Base-by-base conservation (phyloP, 148 eudicot genomes). In the Camellia lanceoleosa region DNA sequence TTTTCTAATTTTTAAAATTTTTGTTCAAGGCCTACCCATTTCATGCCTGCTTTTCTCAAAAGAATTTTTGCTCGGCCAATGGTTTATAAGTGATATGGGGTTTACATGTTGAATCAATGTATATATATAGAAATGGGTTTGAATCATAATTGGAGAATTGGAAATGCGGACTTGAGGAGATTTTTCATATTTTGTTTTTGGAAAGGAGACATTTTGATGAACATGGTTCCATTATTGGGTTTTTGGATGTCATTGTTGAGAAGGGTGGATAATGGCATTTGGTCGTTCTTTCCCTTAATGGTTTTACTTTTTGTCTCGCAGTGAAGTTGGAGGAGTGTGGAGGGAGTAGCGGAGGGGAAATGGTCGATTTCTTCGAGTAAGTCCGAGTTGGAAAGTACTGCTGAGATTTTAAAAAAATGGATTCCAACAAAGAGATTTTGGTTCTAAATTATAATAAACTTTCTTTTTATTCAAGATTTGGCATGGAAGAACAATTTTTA, bases 341-440 rank as follows among this genome's bases (percentile, higher is more conserved):
- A 79, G 87, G 79, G 65, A 71, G 80, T 82, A 83, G 77, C 54
- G 75, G 84, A 79, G 82, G 59, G 76, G 84, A 81, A 80, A 92
- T 95, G 99, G 93, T 95, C 70, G 94, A 87, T 44, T 84, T n/a
- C n/a, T n/a, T 83, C 84, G 10, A 84, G 84, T 58, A 95, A 91
- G 68, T 83, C 91, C 68, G 87, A 71, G 86, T 42, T 60, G 49
- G 58, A 41, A 3, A 42, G 52, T 16, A 12, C 3, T 20, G 12
- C 49, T 7, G 6, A 76, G 10, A 61, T n/a, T 13, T 20, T 20
- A 12, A 38, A n/a, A n/a, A n/a, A n/a, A 47, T 2, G n/a, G 46
- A 2, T 30, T 23, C 63, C 47, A 3, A 14, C 46, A 12, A 15
- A 73, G 4, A 0, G 14, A 20, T 38, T 10, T 71, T 19, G 3